Evolutionary conservation across 768 basidiomycete species (phyloP).

Genomic region (Chalciporus chontae): DNA sequence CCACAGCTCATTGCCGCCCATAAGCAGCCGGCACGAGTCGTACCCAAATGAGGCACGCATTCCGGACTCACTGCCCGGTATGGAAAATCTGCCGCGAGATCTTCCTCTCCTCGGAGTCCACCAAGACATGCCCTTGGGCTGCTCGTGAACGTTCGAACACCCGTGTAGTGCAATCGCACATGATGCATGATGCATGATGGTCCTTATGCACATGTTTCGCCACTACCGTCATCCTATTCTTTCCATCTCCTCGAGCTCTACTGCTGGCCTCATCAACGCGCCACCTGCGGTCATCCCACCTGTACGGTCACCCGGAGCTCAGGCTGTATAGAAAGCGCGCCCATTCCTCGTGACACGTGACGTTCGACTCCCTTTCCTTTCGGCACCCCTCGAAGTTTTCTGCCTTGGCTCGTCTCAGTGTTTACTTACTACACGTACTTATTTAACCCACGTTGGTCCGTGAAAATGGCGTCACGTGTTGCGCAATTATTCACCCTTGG

Average conservation of each 20-base stretch:
- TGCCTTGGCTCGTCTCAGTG: background rate
- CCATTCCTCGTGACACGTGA: no score
- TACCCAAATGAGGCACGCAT: background rate
- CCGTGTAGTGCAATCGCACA: no score
- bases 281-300: background rate
- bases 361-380: background rate
- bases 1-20: background rate
- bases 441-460: background rate
- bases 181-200: no score
- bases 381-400: background rate
- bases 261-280: background rate
- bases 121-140: background rate
- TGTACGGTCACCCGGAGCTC: no score
- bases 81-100: background rate
- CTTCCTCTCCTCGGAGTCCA: background rate
- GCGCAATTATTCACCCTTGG: no score
- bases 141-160: no score
- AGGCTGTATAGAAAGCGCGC: no score
- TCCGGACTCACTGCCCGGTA: background rate
- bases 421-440: background rate
- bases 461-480: background rate
- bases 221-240: background rate
- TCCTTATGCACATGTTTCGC: background rate
- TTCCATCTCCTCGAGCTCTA: background rate
- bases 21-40: background rate